Evolutionary conservation across 2,329 filamentous ascomycete genomes (phyloP).

Genomic region (Fusarium sp.): DNA sequence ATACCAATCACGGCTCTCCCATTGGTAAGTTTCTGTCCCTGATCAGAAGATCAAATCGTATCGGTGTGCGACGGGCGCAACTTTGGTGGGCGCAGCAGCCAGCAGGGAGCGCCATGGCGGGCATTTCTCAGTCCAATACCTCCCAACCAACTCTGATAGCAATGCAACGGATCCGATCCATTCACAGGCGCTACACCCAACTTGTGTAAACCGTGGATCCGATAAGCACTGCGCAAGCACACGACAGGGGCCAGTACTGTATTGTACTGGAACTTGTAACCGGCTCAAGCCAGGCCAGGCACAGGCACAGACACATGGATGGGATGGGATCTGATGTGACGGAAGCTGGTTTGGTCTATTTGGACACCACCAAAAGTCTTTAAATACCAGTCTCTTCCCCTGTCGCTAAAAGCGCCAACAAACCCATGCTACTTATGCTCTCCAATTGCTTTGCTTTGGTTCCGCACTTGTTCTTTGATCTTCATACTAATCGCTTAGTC

Average conservation of each 20-base stretch:
- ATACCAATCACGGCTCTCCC: constrained; percentile 38
- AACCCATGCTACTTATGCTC: constrained; percentile 7
- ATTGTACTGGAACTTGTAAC: constrained; percentile 3
- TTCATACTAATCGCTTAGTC: constrained; percentile 43
- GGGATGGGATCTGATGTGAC: constrained; percentile 15
- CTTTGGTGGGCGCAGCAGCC: constrained; percentile 30
- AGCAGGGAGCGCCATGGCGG: constrained; percentile 30
- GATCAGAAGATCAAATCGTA: constrained; percentile 29
- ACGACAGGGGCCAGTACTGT: constrained; percentile 7
- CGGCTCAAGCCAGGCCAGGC: neutral
- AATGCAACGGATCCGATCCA: constrained; percentile 22
- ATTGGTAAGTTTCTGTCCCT: constrained; percentile 45
- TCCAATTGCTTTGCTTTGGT: constrained; percentile 31
- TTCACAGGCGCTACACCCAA: constrained; percentile 15
- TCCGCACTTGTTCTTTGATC: constrained; percentile 30
- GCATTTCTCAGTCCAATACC: constrained; percentile 16
- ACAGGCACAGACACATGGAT: constrained; percentile 21
- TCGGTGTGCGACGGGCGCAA: constrained; percentile 45
- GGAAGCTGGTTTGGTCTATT: constrained; percentile 13
- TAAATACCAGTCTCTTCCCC: constrained; percentile 35
- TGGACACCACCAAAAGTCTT: constrained; percentile 16
- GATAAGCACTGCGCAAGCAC: constrained; percentile 28
- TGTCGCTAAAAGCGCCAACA: constrained; percentile 15
- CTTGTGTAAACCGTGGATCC: constrained; percentile 36
- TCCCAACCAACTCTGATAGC: constrained; percentile 40